Percentiles rank a stretch among this genome's conserved stretches.
These are phyloP conservation scores for Trichomonas vaginalis DNA, from an alignment of 208 protist species.

Conservation along the genomic window DNA sequence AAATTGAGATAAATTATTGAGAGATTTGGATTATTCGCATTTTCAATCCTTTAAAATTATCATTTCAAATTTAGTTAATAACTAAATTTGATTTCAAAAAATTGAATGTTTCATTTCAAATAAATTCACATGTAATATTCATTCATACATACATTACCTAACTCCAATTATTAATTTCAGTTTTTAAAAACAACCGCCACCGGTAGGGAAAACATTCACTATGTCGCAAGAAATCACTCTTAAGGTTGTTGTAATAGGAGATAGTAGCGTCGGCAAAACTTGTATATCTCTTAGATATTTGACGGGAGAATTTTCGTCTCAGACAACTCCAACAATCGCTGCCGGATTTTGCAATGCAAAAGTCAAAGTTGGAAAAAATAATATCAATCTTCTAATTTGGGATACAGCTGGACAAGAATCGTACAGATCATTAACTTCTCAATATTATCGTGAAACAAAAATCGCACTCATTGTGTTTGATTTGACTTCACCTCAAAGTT, in stretches of 20 bases:
- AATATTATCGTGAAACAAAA: not conserved
- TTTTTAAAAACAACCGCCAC: too few species aligned
- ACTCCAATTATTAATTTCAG: too few species aligned
- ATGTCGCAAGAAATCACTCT: too few species aligned
- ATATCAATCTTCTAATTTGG: not conserved
- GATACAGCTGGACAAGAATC: not conserved
- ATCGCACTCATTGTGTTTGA: not conserved
- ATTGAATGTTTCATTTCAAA: too few species aligned
- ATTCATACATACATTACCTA: too few species aligned
- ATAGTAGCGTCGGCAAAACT: not conserved
- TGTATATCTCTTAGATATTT: constrained; percentile 34
- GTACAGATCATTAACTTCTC: not conserved
- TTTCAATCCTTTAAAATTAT: too few species aligned
- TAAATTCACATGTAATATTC: too few species aligned
- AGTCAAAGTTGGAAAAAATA: not conserved
- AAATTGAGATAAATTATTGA: too few species aligned
- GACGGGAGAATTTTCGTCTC: constrained; percentile 31
- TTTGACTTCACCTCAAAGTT: not conserved
- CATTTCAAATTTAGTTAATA: too few species aligned
- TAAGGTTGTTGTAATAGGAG: constrained; percentile 29
- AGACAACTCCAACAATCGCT: constrained; percentile 21
- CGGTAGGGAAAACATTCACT: too few species aligned
- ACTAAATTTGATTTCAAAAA: too few species aligned
- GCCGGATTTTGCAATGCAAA: not conserved
- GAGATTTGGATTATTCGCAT: too few species aligned